Base-by-base conservation (phyloP, 305 asterid species). In the Nicotiana rustica region DNA sequence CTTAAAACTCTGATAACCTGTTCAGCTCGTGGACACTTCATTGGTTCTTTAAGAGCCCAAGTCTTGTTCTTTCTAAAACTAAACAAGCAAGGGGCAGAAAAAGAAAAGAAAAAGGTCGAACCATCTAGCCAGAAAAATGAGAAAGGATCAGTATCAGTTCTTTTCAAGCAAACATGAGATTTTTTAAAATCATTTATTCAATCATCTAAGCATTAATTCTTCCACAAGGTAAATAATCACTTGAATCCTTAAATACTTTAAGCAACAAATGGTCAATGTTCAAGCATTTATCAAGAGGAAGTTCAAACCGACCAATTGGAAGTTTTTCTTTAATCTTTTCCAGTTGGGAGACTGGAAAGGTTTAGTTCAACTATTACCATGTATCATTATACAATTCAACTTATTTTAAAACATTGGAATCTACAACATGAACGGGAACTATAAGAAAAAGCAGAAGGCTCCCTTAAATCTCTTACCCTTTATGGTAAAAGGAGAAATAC, bases 381-480 rank as follows among this genome's bases (percentile, higher is more conserved):
- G 64, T 55, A 76, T 31, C 66, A 52, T 76, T 76, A 76, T 29
- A 76, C 67, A 76, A 75, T 55, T 76, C 80, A 76, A 55, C 52
- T 76, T 29, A 52, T 66, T 76, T 76, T 31, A 21, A 55, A 76
- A 76, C 67, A 76, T 29, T 13, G 25, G 80, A 76, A 56, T 55
- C 80, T 55, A 55, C 67, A 76, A 31, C 31, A 76, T 41, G n/a
- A 9, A 55, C 31, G 6, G 31, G 80, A 31, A 31, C 57, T 25
- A 55, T 52, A 76, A 55, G 12, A 31, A 76, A 76, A 76, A 31
- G 47, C 15, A 9, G 47, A 29, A 9, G 80, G 67, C 52, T 76
- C 80, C 33, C 67, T 29, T 76, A 76, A 44, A 76, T 55, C 67
- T 55, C 52, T 55, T 52, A 76, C 80, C 80, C 80, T 55, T 55